Evolutionary conservation across 495 filamentous ascomycete species (phyloP).

Genomic region (Lentithecium fluviatile): DNA sequence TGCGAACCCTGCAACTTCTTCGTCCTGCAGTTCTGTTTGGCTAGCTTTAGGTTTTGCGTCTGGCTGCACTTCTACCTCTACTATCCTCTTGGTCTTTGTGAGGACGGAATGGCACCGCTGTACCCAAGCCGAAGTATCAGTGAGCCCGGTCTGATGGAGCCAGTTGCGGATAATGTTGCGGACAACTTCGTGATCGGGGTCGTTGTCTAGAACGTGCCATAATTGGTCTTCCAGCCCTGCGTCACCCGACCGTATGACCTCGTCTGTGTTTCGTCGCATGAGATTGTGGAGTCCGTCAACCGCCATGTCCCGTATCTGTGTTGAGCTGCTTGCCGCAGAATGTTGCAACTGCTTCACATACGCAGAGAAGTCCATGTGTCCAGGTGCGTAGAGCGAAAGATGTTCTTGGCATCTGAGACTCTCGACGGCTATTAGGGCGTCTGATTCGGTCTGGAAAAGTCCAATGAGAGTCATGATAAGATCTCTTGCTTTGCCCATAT

Average conservation of each 20-base stretch:
- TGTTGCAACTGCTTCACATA: conserved; percentile 82
- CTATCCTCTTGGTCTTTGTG: conserved; percentile 74
- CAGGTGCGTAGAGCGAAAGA: conserved; percentile 85
- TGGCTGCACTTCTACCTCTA: conserved; percentile 50
- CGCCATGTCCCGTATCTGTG: conserved; percentile 71
- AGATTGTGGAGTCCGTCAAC: conserved; percentile 88
- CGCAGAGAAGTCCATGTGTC: conserved; percentile 73
- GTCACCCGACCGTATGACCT: conserved; percentile 70
- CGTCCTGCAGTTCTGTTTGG: conserved; percentile 79
- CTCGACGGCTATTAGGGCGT: conserved; percentile 68
- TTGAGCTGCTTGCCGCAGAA: conserved; percentile 65
- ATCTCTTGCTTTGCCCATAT: conserved; percentile 85
- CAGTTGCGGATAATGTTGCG: conserved; percentile 83
- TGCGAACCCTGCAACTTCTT: conserved; percentile 94
- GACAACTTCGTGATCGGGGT: conserved; percentile 71
- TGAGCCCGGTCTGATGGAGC: conserved; percentile 81
- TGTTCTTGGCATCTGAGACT: conserved; percentile 86
- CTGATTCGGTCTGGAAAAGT: conserved; percentile 78
- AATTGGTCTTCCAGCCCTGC: conserved; percentile 83
- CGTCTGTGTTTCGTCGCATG: conserved; percentile 85
- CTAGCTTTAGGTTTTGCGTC: conserved; percentile 51
- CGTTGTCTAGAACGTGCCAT: conserved; percentile 80
- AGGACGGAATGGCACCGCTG: conserved; percentile 82
- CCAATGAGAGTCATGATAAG: conserved; percentile 82
- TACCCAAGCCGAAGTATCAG: conserved; percentile 78